phyloP scores from a whole-genome alignment of 2,329 filamentous ascomycete species.

The Aspergillus sp. region DNA sequence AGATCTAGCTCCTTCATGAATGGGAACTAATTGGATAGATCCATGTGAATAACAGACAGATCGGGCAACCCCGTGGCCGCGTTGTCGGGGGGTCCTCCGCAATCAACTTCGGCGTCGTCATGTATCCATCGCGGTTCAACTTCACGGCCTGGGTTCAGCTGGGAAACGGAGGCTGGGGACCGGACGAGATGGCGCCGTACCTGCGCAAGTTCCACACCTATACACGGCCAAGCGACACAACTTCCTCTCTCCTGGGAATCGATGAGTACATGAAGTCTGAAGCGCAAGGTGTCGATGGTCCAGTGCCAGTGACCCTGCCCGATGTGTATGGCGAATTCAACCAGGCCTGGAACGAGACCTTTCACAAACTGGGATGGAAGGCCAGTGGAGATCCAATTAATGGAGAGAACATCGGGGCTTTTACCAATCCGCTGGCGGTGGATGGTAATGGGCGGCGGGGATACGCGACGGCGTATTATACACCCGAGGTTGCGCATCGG shows the following conservation, averaged over 20 bases:
- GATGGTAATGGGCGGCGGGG: conserved; percentile 21
- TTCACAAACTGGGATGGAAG: conserved; percentile 13
- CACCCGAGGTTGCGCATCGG: conserved; percentile 30
- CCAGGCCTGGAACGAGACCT: conserved; percentile 18
- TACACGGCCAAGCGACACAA: conserved; percentile 20
- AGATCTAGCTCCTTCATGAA: background rate
- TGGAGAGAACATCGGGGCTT: conserved; percentile 34
- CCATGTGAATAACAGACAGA: conserved; percentile 33
- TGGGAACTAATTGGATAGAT: conserved; percentile 4
- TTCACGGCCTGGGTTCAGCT: conserved; percentile 42
- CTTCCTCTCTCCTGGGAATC: conserved; percentile 5
- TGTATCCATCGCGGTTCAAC: conserved; percentile 25
- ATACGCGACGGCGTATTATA: conserved; percentile 39
- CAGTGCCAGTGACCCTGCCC: conserved; percentile 18
- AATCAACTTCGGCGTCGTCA: conserved; percentile 34
- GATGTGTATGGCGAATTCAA: conserved; percentile 25
- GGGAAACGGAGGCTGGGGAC: conserved; percentile 42
- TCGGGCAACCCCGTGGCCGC: conserved; percentile 42
- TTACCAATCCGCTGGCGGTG: conserved; percentile 24
- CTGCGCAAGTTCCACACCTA: conserved; percentile 39
- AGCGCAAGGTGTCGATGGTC: conserved; percentile 13
- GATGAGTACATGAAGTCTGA: conserved; percentile 12
- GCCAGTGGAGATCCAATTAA: conserved; percentile 26
- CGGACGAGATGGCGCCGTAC: conserved; percentile 42
- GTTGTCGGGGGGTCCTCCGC: conserved; percentile 45